These are phyloP conservation scores for Pythium periplocum DNA, from an alignment of 352 stramenopile genomes.

Conservation along the genomic window DNA sequence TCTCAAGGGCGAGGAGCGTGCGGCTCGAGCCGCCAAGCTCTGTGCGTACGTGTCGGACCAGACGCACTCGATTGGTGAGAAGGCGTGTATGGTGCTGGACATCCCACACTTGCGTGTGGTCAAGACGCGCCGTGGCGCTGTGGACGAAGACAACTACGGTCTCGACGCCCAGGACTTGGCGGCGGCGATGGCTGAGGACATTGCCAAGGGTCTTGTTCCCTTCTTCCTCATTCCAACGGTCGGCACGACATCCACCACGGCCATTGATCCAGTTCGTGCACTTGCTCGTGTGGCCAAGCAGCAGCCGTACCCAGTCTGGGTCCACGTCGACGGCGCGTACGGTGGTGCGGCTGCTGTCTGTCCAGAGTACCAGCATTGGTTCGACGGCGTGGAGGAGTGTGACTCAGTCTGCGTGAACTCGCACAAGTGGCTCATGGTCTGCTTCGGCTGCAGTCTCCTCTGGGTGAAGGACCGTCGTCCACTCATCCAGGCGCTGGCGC, in stretches of 20 bases:
- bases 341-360: slow-evolving; percentile 45
- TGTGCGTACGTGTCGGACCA: slow-evolving; percentile 68
- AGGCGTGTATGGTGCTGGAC: slow-evolving; percentile 67
- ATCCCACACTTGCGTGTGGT: slow-evolving; percentile 51
- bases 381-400: slow-evolving; percentile 48
- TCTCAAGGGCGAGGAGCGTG: slow-evolving; percentile 25
- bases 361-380: slow-evolving; percentile 43
- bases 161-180: slow-evolving; percentile 41
- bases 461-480: slow-evolving; percentile 57
- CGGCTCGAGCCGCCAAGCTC: slow-evolving; percentile 32
- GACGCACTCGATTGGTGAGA: slow-evolving; percentile 61
- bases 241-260: slow-evolving; percentile 55
- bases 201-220: slow-evolving; percentile 42
- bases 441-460: slow-evolving; percentile 60
- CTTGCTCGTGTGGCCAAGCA: slow-evolving; percentile 30
- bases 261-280: slow-evolving; percentile 43
- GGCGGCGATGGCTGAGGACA: slow-evolving; percentile 43
- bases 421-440: slow-evolving; percentile 74
- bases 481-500: slow-evolving; percentile 46
- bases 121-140: slow-evolving; percentile 36
- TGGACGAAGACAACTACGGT: slow-evolving; percentile 43
- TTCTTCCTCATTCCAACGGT: slow-evolving; percentile 60
- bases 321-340: slow-evolving; percentile 65
- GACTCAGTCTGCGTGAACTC: slow-evolving; percentile 71
- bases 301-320: slow-evolving; percentile 41